These are phyloP conservation scores for Syzygium grande DNA, from an alignment of 345 rosid genomes.

Conservation along the genomic window DNA sequence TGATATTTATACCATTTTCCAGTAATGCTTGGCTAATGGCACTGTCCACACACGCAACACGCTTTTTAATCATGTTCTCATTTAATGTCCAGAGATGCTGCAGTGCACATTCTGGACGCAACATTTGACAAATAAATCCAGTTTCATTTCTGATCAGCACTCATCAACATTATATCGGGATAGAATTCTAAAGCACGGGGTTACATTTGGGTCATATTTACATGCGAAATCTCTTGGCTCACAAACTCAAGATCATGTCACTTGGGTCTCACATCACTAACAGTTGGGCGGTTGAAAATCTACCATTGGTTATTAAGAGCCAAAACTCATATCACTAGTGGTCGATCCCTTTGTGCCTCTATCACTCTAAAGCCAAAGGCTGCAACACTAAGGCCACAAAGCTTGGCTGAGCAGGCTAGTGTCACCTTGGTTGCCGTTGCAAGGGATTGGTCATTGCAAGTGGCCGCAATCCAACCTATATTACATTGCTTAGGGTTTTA, in stretches of 20 bases:
- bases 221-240: too few species aligned
- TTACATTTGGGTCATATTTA: too few species aligned
- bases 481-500: not conserved
- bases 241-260: not conserved
- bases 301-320: too few species aligned
- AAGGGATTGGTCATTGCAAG: not conserved
- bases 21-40: slow-evolving; percentile 33
- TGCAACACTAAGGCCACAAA: not conserved
- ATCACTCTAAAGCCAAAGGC: not conserved
- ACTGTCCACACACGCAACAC: not conserved
- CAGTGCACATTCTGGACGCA: not conserved
- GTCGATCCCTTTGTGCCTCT: not conserved
- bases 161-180: too few species aligned
- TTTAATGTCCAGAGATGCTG: not conserved
- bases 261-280: not conserved
- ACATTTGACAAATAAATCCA: not conserved
- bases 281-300: too few species aligned
- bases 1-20: slow-evolving; percentile 23
- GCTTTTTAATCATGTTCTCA: not conserved
- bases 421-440: not conserved
- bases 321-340: not conserved
- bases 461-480: not conserved
- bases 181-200: too few species aligned
- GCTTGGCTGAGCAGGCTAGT: not conserved
- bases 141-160: too few species aligned